Base-by-base conservation (phyloP, 2,329 filamentous ascomycete species). In the Monilinia aucupariae region DNA sequence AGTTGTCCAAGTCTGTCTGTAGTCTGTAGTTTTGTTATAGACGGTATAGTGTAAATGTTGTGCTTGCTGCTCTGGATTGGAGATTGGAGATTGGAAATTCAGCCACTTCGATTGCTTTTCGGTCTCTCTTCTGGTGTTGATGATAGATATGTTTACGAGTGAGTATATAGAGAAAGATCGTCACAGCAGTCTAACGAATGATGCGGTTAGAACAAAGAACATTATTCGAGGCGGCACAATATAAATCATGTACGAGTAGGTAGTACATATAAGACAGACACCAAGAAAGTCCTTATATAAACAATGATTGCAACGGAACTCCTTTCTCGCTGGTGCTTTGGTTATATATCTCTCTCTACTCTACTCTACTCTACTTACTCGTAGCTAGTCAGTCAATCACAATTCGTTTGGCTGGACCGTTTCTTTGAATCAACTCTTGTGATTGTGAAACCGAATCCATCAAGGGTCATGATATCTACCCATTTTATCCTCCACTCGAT, bases 361-460 rank as follows among this genome's bases (percentile, higher is more conserved):
- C n/a, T n/a, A n/a, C n/a, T n/a, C n/a, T n/a, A n/a, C n/a, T n/a
- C n/a, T n/a, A n/a, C n/a, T n/a, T n/a, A n/a, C n/a, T n/a, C n/a
- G n/a, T n/a, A n/a, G n/a, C n/a, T n/a, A n/a, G n/a, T n/a, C n/a
- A n/a, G n/a, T n/a, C n/a, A n/a, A n/a, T n/a, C n/a, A n/a, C n/a
- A n/a, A n/a, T n/a, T n/a, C n/a, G n/a, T n/a, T n/a, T n/a, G n/a
- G 53, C 59, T 61, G 59, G 59, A 54, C 59, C 59, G n/a, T n/a
- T 53, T 61, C 32, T 15, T 7, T 15, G 9, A 43, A 53, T 34
- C 27, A 47, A 53, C n/a, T n/a, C n/a, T 39, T 3, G 54, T 54
- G 48, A 53, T 61, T 37, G 37, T 61, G 59, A 61, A 61, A 61
- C 59, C 20, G 13, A 34, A 52, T 34, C 39, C 41, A 45, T 47